These are phyloP conservation scores for Candida vaughaniae DNA, from an alignment of 805 yeast genomes.

Conservation along the genomic window DNA sequence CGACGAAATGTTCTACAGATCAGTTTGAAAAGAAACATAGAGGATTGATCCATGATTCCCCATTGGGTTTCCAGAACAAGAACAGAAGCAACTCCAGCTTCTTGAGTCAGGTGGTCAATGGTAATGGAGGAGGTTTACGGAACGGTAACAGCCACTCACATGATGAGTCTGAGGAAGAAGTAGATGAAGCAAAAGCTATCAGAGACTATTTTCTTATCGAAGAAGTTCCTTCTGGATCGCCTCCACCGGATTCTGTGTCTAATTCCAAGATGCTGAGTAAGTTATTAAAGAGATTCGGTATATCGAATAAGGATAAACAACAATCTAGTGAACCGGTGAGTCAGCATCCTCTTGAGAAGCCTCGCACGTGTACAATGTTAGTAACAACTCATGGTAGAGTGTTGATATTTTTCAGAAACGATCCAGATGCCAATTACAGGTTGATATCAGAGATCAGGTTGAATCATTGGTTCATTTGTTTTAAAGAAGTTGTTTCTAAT, in stretches of 20 bases:
- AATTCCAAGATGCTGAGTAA: conserved; percentile 11
- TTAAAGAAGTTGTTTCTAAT: conserved; percentile 53
- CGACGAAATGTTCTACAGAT: conserved; percentile 45
- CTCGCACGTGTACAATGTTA: conserved; percentile 50
- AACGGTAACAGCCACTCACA: neutral
- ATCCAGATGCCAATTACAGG: conserved; percentile 41
- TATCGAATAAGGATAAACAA: conserved; percentile 12
- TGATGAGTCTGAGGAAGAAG: conserved; percentile 18
- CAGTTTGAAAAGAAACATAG: conserved; percentile 54
- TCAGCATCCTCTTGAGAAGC: conserved; percentile 33
- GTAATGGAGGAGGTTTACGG: conserved; percentile 25
- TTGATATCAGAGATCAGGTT: conserved; percentile 55
- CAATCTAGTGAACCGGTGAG: conserved; percentile 8
- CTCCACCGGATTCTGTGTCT: conserved; percentile 1
- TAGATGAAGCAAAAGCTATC: conserved; percentile 63
- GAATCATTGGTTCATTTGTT: conserved; percentile 48
- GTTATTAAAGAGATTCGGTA: conserved; percentile 18
- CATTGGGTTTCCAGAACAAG: conserved; percentile 40
- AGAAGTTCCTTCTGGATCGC: conserved; percentile 14
- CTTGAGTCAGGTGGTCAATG: conserved; percentile 40
- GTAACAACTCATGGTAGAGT: conserved; percentile 66
- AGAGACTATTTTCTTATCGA: conserved; percentile 46
- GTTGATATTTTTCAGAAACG: conserved; percentile 49
- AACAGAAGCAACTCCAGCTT: conserved; percentile 25
- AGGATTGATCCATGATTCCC: conserved; percentile 60